A percentile compares a stretch with the other conserved stretches of the same genome.
Evolutionary conservation across 1,139 yeast species (phyloP).

Genomic region (Hanseniaspora uvarum): DNA sequence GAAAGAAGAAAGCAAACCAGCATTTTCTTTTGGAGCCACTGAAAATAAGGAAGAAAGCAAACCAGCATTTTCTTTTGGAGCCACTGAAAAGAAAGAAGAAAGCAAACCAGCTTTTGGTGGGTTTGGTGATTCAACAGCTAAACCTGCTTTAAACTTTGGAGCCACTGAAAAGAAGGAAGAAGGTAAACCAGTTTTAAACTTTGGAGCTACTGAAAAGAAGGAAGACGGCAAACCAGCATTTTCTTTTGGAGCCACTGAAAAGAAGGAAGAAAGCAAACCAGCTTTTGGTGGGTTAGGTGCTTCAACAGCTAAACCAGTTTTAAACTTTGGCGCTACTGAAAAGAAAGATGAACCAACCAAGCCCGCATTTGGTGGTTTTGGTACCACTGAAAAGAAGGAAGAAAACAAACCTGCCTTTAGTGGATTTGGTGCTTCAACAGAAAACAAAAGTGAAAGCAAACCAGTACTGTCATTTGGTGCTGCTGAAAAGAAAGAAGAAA

Average conservation of each 20-base stretch:
- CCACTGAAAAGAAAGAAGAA: slow-evolving; percentile 19
- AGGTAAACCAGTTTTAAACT: slow-evolving; percentile 19
- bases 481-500: slow-evolving; percentile 20
- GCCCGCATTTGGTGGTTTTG: slow-evolving; percentile 23
- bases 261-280: slow-evolving; percentile 5
- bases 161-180: no score
- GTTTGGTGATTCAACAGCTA: slow-evolving; percentile 27
- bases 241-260: slow-evolving; percentile 24
- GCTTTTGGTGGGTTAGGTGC: slow-evolving; percentile 24
- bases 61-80: slow-evolving; percentile 25
- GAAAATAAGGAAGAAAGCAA: slow-evolving; percentile 21
- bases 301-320: slow-evolving; percentile 18
- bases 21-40: slow-evolving; percentile 26
- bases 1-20: slow-evolving; percentile 2
- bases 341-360: slow-evolving; percentile 23
- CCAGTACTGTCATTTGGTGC: slow-evolving; percentile 18
- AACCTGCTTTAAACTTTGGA: slow-evolving; percentile 19
- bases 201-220: slow-evolving; percentile 26
- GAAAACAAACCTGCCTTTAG: slow-evolving; percentile 23
- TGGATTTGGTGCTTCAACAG: slow-evolving; percentile 20
- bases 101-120: no score
- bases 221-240: slow-evolving; percentile 17
- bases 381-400: slow-evolving; percentile 20
- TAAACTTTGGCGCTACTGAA: slow-evolving; percentile 20
- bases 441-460: neutral